Base-by-base conservation (phyloP, 2,329 filamentous ascomycete genomes). In the Aspergillus novofumigatus region DNA sequence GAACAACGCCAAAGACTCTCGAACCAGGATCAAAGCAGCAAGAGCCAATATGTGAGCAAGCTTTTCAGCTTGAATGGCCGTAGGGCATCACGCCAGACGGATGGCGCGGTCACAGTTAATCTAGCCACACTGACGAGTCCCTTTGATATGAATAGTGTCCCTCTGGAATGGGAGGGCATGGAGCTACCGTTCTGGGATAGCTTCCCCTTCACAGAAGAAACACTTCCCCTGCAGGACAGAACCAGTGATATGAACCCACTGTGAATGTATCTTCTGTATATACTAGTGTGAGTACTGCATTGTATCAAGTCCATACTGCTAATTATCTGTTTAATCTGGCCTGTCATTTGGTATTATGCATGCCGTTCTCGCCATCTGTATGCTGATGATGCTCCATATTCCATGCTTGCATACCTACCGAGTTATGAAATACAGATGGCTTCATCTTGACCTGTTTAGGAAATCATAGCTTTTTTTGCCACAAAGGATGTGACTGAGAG, bases 1-100 rank as follows among this genome's bases (percentile, higher is more conserved):
- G 72, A 78, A 51, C 76, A 78, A 57, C 74, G 77, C 14, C 69
- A 72, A 44, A 67, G 68, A 28, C 58, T 71, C 2, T 54, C 61
- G 7, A 59, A 63, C 2, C 65, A 73, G 35, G 58, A 67, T 4
- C 67, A 63, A 8, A 65, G 67, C 42, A 66, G 63, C 21, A 65
- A 71, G 8, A 71, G 63, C 35, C 67, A 63, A 49, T 75, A 75
- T 42, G 72, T 75, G 23, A 74, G 65, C 55, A 71, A 72, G 54
- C 68, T 75, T 0, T 72, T 75, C 56, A 72, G 66, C 14, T 51
- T 75, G 32, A 67, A 62, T 29, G 59, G 62, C n/a, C 62, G 35
- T 3, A 54, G 62, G 2, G 38, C 52, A 23, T 57, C 57, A 14
- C 45, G 58, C 2, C 61, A 52, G n/a, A 51, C 45, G n/a, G 58